Base-by-base conservation (phyloP, 106 monocot species). In the Dactylorhiza incarnata region DNA sequence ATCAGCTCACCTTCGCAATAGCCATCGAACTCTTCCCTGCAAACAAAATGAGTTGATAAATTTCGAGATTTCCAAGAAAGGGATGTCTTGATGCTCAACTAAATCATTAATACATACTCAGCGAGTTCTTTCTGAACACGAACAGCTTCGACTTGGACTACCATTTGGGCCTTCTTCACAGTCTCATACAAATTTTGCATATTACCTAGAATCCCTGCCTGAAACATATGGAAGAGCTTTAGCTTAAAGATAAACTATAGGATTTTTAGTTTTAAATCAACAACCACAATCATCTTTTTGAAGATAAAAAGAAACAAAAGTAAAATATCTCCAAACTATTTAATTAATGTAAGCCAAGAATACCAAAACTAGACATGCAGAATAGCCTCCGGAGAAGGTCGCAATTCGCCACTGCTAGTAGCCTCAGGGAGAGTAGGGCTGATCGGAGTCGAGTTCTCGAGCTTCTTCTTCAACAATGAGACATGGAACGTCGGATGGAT, bases 121-220 rank as follows among this genome's bases (percentile, higher is more conserved):
- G 89, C 94, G 78, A 99, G 94, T 72, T 99, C 99, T 79, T 94
- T 89, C 76, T 99, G 99, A 52, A 99, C 94, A 74, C 91, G 89
- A 25, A 99, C 99, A 66, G 94, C 99, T 84, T 99, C 99, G 44
- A 94, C 94, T 87, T 99, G 99, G 45, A 99, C 94, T 17, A 99
- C 99, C 94, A 88, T 89, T 79, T 99, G 99, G 10, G 99, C 99
- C 79, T 99, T 99, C 86, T 99, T 99, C 48, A 99, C 94, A 59
- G 91, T 99, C 54, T 99, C 94, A 78, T 89, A 99, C n/a, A 99
- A 78, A 82, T 99, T 94, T 92, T 92, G 92, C 94, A 99, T 86
- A 79, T 92, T 99, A 26, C 95, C 92, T 16, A 92, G 59, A 15
- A 92, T 49, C 45, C 99, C 99, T 82, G 91, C 82, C 97, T 97